Base-by-base conservation (phyloP, 495 filamentous ascomycete species). In the Lasiosphaeris hirsuta region DNA sequence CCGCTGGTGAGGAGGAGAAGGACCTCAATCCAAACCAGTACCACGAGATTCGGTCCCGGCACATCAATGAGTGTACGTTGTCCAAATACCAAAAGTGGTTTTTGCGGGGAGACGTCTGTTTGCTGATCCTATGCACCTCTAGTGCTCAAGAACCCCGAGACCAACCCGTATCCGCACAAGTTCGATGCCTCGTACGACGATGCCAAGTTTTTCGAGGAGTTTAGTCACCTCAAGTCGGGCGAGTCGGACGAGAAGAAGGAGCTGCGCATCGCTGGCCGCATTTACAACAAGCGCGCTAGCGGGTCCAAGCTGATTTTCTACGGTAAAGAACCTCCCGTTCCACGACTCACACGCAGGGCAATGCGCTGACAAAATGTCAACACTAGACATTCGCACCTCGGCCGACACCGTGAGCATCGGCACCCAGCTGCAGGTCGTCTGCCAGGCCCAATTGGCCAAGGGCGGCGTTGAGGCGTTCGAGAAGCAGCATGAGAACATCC, bases 141-240 rank as follows among this genome's bases (percentile, higher is more conserved):
- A 68, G 65, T 97, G 55, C 86, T 86, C 68, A 80, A 88, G 70
- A 86, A 82, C 69, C 86, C 91, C 76, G 74, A 85, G 38, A 90
- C 90, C 17, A 88, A 96, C 71, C 91, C 94, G 14, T 97, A 96
- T 72, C 95, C 94, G 9, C 94, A 99, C 84, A 97, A 97, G 81
- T 97, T 97, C 81, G 78, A 91, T 43, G 85, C 89, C 70, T 90
- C 85, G 63, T 87, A 86, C 62, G 87, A 92, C 62, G 77, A 96
- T 51, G 74, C 81, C 58, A 82, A 91, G 44, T 92, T 94, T 74
- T 74, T 89, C 61, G 79, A 86, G 62, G 77, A 90, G 34, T 93
- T 89, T 64, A 79, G 80, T 47, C 70, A 82, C 48, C 84, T 97
- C 65, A 86, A 87, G 76, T 95, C 90, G 62, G 94, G 95, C 69